Percentiles rank a stretch among this genome's conserved stretches.
Conservation (phyloP, 495 filamentous ascomycete species). For the Zalerion maritima region DNA sequence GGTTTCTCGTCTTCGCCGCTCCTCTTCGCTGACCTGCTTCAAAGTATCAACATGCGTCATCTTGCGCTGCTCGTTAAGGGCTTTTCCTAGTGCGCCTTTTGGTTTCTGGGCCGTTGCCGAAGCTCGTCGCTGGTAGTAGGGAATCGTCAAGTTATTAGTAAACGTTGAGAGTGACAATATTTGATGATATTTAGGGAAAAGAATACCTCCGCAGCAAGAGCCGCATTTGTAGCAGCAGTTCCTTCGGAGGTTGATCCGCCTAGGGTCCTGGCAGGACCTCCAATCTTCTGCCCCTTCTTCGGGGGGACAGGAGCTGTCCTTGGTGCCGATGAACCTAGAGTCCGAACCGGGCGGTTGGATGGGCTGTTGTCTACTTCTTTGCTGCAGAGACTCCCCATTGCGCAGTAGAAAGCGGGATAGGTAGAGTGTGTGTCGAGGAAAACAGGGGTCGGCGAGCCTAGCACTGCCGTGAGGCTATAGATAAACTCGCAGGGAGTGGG, state of each 20-base stretch:
- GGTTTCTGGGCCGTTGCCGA: conserved; percentile 17
- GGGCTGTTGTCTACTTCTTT: conserved; percentile 36
- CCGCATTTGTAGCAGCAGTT: conserved; percentile 38
- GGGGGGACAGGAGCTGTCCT: conserved; percentile 23
- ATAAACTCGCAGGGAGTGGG: too few species aligned
- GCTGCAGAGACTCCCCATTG: conserved; percentile 65
- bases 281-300: conserved; percentile 18
- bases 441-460: neutral
- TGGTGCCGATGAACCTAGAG: conserved; percentile 28
- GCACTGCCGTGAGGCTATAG: neutral
- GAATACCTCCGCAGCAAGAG: too few species aligned
- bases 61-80: conserved; percentile 51
- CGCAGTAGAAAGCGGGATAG: conserved; percentile 7
- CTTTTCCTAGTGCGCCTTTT: conserved; percentile 44
- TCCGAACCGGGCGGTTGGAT: conserved; percentile 50
- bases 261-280: conserved; percentile 41
- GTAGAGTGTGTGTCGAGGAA: neutral
- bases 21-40: conserved; percentile 37
- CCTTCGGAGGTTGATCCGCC: conserved; percentile 51
- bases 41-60: conserved; percentile 47
- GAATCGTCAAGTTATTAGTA: neutral
- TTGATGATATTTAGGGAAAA: conserved; percentile 9
- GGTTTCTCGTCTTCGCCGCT: conserved; percentile 41
- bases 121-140: conserved; percentile 37
- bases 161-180: neutral